A percentile compares a stretch with the other conserved stretches of the same genome.
phyloP scores from a whole-genome alignment of 495 filamentous ascomycete genomes.

The Tetracladium setigerum region DNA sequence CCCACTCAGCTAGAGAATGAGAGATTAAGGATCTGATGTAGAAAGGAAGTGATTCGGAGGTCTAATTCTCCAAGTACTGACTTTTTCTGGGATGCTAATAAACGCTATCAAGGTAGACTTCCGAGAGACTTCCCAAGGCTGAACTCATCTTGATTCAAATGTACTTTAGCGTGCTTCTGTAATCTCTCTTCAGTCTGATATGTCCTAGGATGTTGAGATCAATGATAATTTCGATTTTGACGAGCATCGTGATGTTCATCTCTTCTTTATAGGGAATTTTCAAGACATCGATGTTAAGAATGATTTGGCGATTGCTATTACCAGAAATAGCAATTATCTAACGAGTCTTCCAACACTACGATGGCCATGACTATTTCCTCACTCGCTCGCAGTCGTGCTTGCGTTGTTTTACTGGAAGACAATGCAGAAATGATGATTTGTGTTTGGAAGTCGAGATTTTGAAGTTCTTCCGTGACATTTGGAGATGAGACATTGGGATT shows the following conservation, averaged over 20 bases:
- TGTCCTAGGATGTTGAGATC: no score
- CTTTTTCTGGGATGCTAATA: constrained; percentile 10
- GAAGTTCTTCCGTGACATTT: neutral
- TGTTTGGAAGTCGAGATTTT: neutral
- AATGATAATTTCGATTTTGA: no score
- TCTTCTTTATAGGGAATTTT: no score
- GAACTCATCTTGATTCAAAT: constrained; percentile 18
- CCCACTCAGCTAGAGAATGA: constrained; percentile 1
- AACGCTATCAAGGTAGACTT: constrained; percentile 32
- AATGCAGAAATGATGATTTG: neutral
- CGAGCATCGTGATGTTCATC: no score
- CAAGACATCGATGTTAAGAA: no score
- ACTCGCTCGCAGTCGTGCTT: no score
- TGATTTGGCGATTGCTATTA: no score
- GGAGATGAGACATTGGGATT: neutral
- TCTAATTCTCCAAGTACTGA: constrained; percentile 11
- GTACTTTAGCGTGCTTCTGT: constrained; percentile 15
- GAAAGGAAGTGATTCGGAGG: neutral
- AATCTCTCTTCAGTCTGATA: constrained; percentile 14
- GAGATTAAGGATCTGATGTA: neutral
- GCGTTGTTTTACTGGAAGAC: no score
- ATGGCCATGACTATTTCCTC: no score
- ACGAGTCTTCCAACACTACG: no score
- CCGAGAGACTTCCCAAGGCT: constrained; percentile 27
- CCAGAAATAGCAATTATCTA: no score